Evolutionary conservation across 192 early-diverging fungal species (phyloP).

Genomic region (Phycomyces blakesleeanus): DNA sequence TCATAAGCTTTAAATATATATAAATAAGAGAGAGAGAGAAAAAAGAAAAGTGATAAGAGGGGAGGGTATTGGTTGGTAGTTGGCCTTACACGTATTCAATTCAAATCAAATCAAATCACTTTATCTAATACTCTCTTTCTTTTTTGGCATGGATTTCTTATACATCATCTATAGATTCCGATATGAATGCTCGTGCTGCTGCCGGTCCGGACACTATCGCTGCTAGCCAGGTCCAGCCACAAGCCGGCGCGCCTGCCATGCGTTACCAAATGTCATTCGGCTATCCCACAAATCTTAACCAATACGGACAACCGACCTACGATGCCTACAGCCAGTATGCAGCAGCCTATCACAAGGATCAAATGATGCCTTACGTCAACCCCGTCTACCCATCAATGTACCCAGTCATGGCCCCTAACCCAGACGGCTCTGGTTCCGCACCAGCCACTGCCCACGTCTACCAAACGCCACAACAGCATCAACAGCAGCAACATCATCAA

Average conservation of each 20-base stretch:
- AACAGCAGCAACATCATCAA: too few species aligned
- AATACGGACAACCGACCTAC: constrained; percentile 23
- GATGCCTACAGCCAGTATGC: constrained; percentile 12
- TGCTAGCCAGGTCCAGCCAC: not conserved
- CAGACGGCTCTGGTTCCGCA: not conserved
- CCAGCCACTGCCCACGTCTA: constrained; percentile 1
- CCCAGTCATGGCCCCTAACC: constrained; percentile 7
- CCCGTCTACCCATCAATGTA: constrained; percentile 4
- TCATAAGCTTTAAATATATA: too few species aligned
- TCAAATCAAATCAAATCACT: too few species aligned
- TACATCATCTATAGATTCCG: not conserved
- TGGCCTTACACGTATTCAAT: not conserved
- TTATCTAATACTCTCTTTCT: too few species aligned
- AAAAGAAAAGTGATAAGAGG: not conserved
- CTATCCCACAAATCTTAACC: constrained; percentile 21
- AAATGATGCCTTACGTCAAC: constrained; percentile 12
- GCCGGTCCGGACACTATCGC: not conserved
- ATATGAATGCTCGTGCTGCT: not conserved
- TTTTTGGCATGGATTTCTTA: too few species aligned
- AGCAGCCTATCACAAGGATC: constrained; percentile 14
- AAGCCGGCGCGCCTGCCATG: not conserved
- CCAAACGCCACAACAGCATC: too few species aligned
- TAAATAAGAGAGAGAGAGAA: not conserved
- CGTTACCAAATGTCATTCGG: constrained; percentile 11
- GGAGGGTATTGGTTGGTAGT: not conserved